Conservation (phyloP, 2,329 filamentous ascomycete species). For the Aspergillus pseudonomiae region DNA sequence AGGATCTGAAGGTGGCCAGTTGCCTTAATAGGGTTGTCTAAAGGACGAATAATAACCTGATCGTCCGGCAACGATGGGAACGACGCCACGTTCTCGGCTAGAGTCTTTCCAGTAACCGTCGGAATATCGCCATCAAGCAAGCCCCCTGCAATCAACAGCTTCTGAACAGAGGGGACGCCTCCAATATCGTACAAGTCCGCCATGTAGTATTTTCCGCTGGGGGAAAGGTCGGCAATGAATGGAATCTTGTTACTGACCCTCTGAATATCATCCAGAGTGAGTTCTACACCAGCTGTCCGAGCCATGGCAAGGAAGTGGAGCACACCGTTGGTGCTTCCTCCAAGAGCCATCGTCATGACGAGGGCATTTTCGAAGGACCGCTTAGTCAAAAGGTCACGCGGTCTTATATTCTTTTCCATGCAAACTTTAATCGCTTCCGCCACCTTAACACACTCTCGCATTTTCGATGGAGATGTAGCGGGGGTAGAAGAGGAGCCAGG, state of each 20-base stretch:
- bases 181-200: constrained; percentile 85
- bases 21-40: constrained; percentile 81
- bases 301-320: constrained; percentile 91
- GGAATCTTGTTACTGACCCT: constrained; percentile 80
- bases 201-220: constrained; percentile 83
- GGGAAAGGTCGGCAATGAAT: constrained; percentile 82
- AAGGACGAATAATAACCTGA: constrained; percentile 79
- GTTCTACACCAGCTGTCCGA: constrained; percentile 74
- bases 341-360: constrained; percentile 88
- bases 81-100: constrained; percentile 77
- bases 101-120: constrained; percentile 81
- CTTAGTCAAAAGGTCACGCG: constrained; percentile 77
- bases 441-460: constrained; percentile 80
- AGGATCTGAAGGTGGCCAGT: constrained; percentile 89
- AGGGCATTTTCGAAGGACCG: constrained; percentile 84
- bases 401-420: constrained; percentile 81
- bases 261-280: constrained; percentile 82
- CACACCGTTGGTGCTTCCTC: constrained; percentile 85
- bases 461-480: constrained; percentile 78
- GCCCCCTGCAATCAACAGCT: constrained; percentile 75
- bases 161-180: constrained; percentile 82
- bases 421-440: constrained; percentile 77
- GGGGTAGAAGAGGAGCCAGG: constrained; percentile 85
- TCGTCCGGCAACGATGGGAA: constrained; percentile 77
- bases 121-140: constrained; percentile 76